Percentiles rank a stretch among this genome's conserved stretches.
phyloP scores from a whole-genome alignment of 768 basidiomycete genomes.

The Chalciporus sphaerocephalus region DNA sequence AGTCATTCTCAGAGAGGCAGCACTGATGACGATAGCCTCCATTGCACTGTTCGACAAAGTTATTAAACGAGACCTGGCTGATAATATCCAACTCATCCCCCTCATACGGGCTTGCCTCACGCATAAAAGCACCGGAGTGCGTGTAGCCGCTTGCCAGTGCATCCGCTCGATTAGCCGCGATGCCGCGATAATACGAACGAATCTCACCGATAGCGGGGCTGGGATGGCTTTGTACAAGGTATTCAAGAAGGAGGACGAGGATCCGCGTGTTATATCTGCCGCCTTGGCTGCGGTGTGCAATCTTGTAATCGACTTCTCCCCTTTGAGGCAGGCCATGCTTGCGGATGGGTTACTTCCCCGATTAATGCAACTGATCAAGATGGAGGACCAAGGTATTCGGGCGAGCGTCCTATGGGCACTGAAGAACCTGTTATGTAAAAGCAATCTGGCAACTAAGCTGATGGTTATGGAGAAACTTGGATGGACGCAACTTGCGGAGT shows the following conservation, averaged over 20 bases:
- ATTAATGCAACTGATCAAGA: constrained; percentile 53
- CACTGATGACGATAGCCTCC: constrained; percentile 68
- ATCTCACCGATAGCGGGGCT: constrained; percentile 76
- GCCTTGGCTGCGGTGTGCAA: constrained; percentile 79
- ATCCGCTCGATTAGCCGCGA: constrained; percentile 76
- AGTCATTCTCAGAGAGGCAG: constrained; percentile 65
- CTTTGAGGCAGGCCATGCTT: constrained; percentile 63
- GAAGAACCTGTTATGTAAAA: constrained; percentile 75
- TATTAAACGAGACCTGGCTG: constrained; percentile 64
- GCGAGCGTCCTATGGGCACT: constrained; percentile 82
- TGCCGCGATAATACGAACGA: constrained; percentile 77
- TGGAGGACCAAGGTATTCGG: constrained; percentile 52
- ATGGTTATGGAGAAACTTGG: constrained; percentile 65
- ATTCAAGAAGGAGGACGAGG: constrained; percentile 54
- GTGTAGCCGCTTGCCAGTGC: constrained; percentile 85
- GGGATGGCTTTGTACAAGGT: constrained; percentile 67
- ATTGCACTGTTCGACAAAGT: constrained; percentile 71
- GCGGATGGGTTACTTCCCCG: constrained; percentile 64
- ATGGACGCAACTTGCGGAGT: constrained; percentile 61
- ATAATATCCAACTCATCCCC: constrained; percentile 51
- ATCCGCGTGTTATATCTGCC: constrained; percentile 64
- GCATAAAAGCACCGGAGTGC: constrained; percentile 66
- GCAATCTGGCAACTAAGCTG: constrained; percentile 54
- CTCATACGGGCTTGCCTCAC: constrained; percentile 51
- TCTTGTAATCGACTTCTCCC: constrained; percentile 82